Evolutionary conservation across 2,329 filamentous ascomycete genomes (phyloP), one percentile per base, ranked within the genome.

Genomic region (Graphilbum sp.): DNA sequence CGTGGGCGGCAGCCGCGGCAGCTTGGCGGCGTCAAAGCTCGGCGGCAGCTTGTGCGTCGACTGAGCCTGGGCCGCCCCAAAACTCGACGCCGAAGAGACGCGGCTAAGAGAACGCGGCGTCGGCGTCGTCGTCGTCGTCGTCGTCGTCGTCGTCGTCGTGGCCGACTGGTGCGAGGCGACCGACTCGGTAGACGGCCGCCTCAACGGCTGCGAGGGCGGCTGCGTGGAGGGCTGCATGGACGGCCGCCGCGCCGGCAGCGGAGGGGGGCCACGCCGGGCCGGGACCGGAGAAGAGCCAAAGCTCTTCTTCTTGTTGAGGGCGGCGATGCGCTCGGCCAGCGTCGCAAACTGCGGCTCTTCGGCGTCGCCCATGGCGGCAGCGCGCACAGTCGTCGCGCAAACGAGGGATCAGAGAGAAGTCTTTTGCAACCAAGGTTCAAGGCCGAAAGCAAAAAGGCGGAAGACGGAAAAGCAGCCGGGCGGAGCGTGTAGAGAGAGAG

Each of bases 281-380:
- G 19, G 17, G 11, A 31, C 10, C 20, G 24, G 12, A 9, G 31
- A 21, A 10, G 43, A 41, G 20, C 21, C 34, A 57, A 77, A 71
- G 58, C 69, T 70, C 54, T 71, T 70, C 53, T 76, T 66, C 49
- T 61, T 58, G 47, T 77, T 77, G 45, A 79, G 62, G 23, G 74
- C 74, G 10, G 73, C 72, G 44, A 78, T 78, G 37, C 74, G 64
- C 53, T 76, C 71, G 5, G 69, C 65, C 20, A 79, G 62, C 8
- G 67, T 67, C 41, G 60, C 73, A 53, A 73, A 76, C 43, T 67
- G 67, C 30, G 71, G 71, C 50, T 77, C 73, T 47, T 75, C 69
- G 33, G 64, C 59, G 37, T 78, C 73, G 8, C 70, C 63, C 74
- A 78, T 78, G 40, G 32, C 31, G 29, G 41, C 32, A 11, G 20